Evolutionary conservation across 805 yeast species (phyloP), one percentile per base, ranked within the genome.

Genomic region (Starmerella etchellsii): DNA sequence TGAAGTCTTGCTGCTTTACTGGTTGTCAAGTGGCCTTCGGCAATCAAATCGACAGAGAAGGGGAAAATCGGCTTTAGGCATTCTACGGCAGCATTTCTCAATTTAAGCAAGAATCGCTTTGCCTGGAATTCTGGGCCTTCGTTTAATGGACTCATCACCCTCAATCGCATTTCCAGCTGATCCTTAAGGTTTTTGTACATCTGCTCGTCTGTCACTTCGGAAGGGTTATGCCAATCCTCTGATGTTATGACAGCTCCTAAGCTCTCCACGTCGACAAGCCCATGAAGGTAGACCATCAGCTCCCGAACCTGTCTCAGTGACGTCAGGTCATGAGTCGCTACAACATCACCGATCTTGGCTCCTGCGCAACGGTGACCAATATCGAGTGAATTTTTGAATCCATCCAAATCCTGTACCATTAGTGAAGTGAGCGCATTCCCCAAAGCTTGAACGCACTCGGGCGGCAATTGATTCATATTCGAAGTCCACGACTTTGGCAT

Each of bases 331-430:
- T 38, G 53, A 7, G 48, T 39, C 13, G 39, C 24, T 15, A 42
- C 66, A 0, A 73, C 58, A 0, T 72, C 48, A 3, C 69, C 67
- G 24, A 84, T 61, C 1, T 76, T 71, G 1, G 66, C 61, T 0
- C 94, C 87, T n/a, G 82, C 66, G 4, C 71, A 61, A 16, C 60
- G 58, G 25, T 76, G 71, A 1, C 84, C 77, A 24, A 64, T 62
- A 3, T 70, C 62, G 8, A 78, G 55, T 36, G 69, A 68, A 1
- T 50, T 38, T 20, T 56, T 44, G 34, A 75, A 65, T 1, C 58
- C 64, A 0, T 47, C 50, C 0, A 49, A 34, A 6, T 73, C 63
- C 2, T 53, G 50, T 0, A 54, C 49, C 27, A 60, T 55, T 14
- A 77, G 58, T n/a, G 69, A 61, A 9, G 67, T 52, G 13, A 84